Conservation (phyloP, 2,329 filamentous ascomycete species). For the Cyphellophora attinorum region DNA sequence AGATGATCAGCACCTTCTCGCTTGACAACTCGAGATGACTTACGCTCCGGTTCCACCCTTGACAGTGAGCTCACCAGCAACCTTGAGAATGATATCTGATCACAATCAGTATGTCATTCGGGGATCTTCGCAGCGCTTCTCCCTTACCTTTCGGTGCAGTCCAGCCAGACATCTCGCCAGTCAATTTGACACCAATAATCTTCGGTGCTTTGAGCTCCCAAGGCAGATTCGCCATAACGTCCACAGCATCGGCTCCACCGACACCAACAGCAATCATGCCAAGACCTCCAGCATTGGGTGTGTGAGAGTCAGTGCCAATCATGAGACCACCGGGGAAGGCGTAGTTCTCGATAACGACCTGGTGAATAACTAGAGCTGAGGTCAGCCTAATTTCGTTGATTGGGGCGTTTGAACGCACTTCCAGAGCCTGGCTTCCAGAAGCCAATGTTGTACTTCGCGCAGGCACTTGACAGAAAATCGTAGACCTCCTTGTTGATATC, state of each 20-base stretch:
- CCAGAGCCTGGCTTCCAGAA: slow-evolving; percentile 98
- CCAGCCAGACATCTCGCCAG: slow-evolving; percentile 83
- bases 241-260: slow-evolving; percentile 94
- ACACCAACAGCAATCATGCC: slow-evolving; percentile 94
- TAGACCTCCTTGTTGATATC: slow-evolving; percentile 99
- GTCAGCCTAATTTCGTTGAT: neutral
- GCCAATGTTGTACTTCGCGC: slow-evolving; percentile 99
- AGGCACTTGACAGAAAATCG: slow-evolving; percentile 87
- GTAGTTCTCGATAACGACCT: slow-evolving; percentile 98
- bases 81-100: slow-evolving; percentile 88
- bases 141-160: slow-evolving; percentile 75
- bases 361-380: slow-evolving; percentile 63
- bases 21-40: too few species aligned
- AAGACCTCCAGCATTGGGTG: slow-evolving; percentile 79
- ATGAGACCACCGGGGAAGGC: slow-evolving; percentile 97
- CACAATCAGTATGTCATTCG: slow-evolving; percentile 6
- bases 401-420: slow-evolving; percentile 33
- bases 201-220: slow-evolving; percentile 99
- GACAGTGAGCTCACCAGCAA: slow-evolving; percentile 91
- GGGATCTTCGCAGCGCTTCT: too few species aligned
- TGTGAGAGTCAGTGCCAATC: slow-evolving; percentile 97
- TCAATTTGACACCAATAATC: slow-evolving; percentile 91
- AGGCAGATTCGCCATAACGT: slow-evolving; percentile 93
- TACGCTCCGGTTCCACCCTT: slow-evolving; percentile 97
- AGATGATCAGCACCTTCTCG: too few species aligned